Evolutionary conservation across 768 basidiomycete species (phyloP).

Genomic region (Leccinum rimulosum): DNA sequence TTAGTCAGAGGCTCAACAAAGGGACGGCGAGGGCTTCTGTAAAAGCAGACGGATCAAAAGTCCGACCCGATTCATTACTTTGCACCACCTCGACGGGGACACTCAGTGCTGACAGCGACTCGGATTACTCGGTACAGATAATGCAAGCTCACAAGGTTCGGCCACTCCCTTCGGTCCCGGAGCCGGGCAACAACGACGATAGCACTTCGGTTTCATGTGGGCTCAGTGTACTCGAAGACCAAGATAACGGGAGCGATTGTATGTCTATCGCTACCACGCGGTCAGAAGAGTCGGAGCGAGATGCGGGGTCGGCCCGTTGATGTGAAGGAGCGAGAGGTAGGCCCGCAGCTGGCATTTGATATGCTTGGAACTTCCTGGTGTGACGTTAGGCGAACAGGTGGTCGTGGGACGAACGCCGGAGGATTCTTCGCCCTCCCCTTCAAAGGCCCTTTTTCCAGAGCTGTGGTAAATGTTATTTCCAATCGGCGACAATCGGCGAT

Average conservation of each 20-base stretch:
- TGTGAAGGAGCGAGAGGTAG: conserved; percentile 2
- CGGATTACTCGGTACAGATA: conserved; percentile 5
- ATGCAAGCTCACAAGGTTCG: conserved; percentile 1
- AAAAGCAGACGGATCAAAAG: not conserved
- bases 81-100: not conserved
- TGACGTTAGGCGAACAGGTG: no score
- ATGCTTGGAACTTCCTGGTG: not conserved
- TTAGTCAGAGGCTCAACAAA: conserved; percentile 9
- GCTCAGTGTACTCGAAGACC: not conserved
- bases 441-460: no score
- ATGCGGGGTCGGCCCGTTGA: conserved; percentile 29
- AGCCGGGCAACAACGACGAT: not conserved
- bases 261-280: conserved; percentile 19
- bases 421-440: no score
- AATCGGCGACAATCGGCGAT: no score
- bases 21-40: conserved; percentile 7
- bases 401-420: not conserved
- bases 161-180: conserved; percentile 10
- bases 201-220: not conserved
- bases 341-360: not conserved
- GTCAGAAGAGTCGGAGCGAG: conserved; percentile 42
- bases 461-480: no score
- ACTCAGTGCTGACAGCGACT: conserved; percentile 3
- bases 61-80: not conserved
- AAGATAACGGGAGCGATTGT: conserved; percentile 8